Evolutionary conservation across 108 stramenopile species (phyloP), one percentile per base, ranked within the genome.

Genomic region (Discostella stelligeroides): DNA sequence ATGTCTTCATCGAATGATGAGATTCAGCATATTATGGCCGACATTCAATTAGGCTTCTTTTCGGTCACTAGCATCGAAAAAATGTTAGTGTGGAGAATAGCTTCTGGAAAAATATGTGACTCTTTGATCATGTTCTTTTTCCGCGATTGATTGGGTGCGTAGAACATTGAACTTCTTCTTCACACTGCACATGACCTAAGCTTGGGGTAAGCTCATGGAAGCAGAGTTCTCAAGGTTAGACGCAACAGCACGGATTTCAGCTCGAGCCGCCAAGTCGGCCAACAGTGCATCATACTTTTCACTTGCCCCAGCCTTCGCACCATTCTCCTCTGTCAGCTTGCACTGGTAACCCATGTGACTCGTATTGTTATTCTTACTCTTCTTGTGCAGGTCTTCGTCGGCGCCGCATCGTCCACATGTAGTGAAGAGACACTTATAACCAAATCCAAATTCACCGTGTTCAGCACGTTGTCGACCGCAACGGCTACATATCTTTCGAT

Each of bases 401-500:
- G 89, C 87, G 12, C 84, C 78, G 49, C 92, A 92, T 20, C 81
- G 80, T 4, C 86, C 92, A 59, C 92, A 92, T 21, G 86, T 86
- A 48, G 84, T 61, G 49, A 83, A 87, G 34, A 79, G 76, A 54
- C 92, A 92, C 60, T 89, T 88, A 71, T 92, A 88, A 18, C 92
- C 92, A 67, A 90, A 92, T 28, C 92, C 89, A n/a, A 90, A 73
- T 63, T 92, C 92, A 5, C 88, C 89, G 65, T 92, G 92, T 63
- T 92, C 89, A 7, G 84, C 83, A 6, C 92, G 68, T n/a, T 88
- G 83, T 34, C 83, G 80, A 37, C 92, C 92, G 50, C 89, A 92
- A 43, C 63, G 73, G 46, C 87, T 88, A 38, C 92, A 92, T 29
- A 92, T 85, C 70, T 92, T 92, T 42, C 92, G 89, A 66, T 84